Conservation (phyloP, 2,329 filamentous ascomycete species). For the Capronia coronata region DNA sequence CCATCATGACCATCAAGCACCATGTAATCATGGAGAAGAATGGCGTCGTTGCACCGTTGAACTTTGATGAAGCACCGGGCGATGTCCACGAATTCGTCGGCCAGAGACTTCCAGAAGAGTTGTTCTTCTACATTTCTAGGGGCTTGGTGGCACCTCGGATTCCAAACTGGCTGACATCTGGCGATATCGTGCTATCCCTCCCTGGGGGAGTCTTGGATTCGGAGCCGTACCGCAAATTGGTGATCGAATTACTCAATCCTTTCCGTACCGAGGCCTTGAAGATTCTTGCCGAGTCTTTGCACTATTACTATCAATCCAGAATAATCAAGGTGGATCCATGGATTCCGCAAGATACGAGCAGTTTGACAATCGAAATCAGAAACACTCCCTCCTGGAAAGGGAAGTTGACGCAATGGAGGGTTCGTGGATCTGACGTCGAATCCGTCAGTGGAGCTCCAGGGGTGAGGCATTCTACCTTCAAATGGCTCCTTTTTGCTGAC, state of each 20-base stretch:
- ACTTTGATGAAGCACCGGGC: slow-evolving; percentile 65
- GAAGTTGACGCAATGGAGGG: slow-evolving; percentile 62
- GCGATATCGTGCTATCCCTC: slow-evolving; percentile 70
- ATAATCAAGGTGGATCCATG: slow-evolving; percentile 72
- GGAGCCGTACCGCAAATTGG: slow-evolving; percentile 71
- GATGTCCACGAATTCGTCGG: slow-evolving; percentile 88
- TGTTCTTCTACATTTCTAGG: slow-evolving; percentile 81
- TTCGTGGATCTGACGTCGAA: slow-evolving; percentile 47
- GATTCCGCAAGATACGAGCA: slow-evolving; percentile 67
- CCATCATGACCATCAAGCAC: slow-evolving; percentile 77
- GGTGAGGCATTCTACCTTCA: slow-evolving; percentile 20
- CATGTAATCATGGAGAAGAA: slow-evolving; percentile 71
- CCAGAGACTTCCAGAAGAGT: slow-evolving; percentile 79
- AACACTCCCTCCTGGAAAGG: slow-evolving; percentile 48
- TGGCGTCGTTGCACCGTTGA: slow-evolving; percentile 71
- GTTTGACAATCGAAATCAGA: slow-evolving; percentile 59
- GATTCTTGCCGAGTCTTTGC: slow-evolving; percentile 69
- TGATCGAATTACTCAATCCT: slow-evolving; percentile 66
- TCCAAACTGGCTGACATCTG: slow-evolving; percentile 73
- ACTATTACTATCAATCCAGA: slow-evolving; percentile 77
- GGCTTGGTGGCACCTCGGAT: slow-evolving; percentile 74
- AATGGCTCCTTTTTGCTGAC: slow-evolving; percentile 20
- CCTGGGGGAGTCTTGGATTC: slow-evolving; percentile 78
- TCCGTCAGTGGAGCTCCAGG: slow-evolving; percentile 25
- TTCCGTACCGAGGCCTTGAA: slow-evolving; percentile 70